Evolutionary conservation across 176 grass and related monocot species (phyloP), one percentile per base, ranked within the genome.

Genomic region (Metroxylon sagu): DNA sequence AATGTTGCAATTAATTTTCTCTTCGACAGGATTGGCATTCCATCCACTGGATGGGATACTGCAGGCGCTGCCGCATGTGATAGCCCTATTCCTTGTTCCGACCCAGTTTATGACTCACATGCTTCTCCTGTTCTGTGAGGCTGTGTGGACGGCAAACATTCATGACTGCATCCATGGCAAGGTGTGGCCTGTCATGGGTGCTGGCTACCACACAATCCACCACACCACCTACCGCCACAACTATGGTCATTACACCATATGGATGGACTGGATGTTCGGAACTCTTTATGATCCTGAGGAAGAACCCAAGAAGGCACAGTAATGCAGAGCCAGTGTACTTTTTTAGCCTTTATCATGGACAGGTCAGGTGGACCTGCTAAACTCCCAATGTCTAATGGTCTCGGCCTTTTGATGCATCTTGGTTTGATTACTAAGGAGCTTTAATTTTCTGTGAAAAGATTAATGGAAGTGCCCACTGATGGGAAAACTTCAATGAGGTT

Each of bases 181-280:
- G 79, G 50, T 98, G 18, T 98, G 94, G 94, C 94, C 88, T 0
- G 85, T 98, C 25, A 98, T 98, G 94, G 94, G 94, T 1, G 94
- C 94, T 0, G 94, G 94, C 5, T 98, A 98, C 66, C 94, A 98
- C 68, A 93, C 85, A 16, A 89, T 98, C 56, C 94, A 98, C 79
- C 94, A 98, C 56, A 93, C 94, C 5, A 98, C 94, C 0, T 98
- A 98, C 65, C 87, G 81, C 6, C 88, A 98, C 71, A 98, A 98
- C 69, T 98, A 98, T n/a, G 88, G 94, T n/a, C 94, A 98, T 70
- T 98, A 83, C 71, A 98, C 94, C 25, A 54, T 98, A 59, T 89
- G 79, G 81, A 88, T 98, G 81, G 94, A 98, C 71, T 89, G 88
- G 94, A 72, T 98, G 84, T 98, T 98, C 50, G 82, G 87, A 52